phyloP scores from a whole-genome alignment of 1,284 basidiomycete genomes.

The Inonotus obliquus region DNA sequence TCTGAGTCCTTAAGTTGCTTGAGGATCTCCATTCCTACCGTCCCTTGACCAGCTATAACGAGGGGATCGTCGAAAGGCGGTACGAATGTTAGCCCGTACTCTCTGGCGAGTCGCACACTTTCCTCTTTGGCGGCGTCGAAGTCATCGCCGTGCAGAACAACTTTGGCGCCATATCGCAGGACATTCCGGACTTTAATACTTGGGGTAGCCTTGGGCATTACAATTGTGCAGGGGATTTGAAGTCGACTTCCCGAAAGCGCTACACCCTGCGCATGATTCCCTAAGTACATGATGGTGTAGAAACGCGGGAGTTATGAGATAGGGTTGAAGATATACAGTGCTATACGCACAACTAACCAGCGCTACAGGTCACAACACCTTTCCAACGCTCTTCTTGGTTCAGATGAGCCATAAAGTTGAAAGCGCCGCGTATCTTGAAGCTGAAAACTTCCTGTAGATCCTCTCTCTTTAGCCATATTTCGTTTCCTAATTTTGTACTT shows the following conservation, averaged over 20 bases:
- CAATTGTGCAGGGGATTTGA: constrained; percentile 92
- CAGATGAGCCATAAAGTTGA: constrained; percentile 97
- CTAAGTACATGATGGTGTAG: constrained; percentile 37
- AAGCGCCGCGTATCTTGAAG: constrained; percentile 98
- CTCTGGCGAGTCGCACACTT: constrained; percentile 78
- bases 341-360: constrained; percentile 73
- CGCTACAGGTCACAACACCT: constrained; percentile 97
- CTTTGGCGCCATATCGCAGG: constrained; percentile 88
- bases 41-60: constrained; percentile 97
- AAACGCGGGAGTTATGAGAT: not conserved
- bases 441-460: constrained; percentile 97
- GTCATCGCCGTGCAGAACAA: constrained; percentile 87
- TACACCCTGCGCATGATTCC: constrained; percentile 98
- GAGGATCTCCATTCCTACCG: constrained; percentile 90
- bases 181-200: constrained; percentile 97
- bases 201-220: constrained; percentile 96
- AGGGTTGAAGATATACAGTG: constrained; percentile 17
- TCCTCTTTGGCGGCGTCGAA: constrained; percentile 98
- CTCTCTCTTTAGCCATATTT: constrained; percentile 94
- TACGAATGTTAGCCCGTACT: constrained; percentile 84
- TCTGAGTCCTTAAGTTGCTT: constrained; percentile 79
- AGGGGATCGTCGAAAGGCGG: constrained; percentile 98
- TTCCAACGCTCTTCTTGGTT: constrained; percentile 90
- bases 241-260: constrained; percentile 88
- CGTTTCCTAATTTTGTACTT: constrained; percentile 83